Base-by-base conservation (phyloP, 2,329 filamentous ascomycete species). In the Aureobasidium sp. region DNA sequence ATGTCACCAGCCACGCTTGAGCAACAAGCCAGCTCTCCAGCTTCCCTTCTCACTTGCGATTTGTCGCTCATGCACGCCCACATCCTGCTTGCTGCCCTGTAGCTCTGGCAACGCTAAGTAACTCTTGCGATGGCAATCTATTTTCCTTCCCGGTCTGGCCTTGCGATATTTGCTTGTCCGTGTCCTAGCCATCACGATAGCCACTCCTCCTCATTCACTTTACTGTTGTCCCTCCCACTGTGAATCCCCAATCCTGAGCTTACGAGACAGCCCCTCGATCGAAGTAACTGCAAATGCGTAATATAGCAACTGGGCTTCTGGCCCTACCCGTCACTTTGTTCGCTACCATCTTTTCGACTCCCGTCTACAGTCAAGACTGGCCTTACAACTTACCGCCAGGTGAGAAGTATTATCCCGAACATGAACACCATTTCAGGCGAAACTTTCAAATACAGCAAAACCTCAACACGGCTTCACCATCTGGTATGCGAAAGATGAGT, bases 401-500 rank as follows among this genome's bases (percentile, higher is more conserved):
- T 34, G 72, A 74, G 59, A 79, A 78, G 67, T 78, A 79, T 69
- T 80, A 74, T 62, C 77, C 79, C 1, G 76, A 80, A 65, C 76
- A 81, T 49, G 77, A 79, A 61, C 66, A 69, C 3, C 71, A 74
- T 59, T 70, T 76, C 9, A 77, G 76, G 63, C 71, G 77, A 36
- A 73, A 74, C n/a, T 62, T 76, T 14, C 71, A 75, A 59, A 72
- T 75, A 44, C 73, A 72, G 65, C 73, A 75, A 66, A 73, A 68
- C 65, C 69, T 79, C 59, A 71, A 66, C 47, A 64, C 9, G 5
- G 29, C 12, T 14, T 14, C 62, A 29, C 87, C 87, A 0, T 81
- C 83, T 1, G 88, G 84, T 0, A 79, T 92, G 61, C 84, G 83
- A 70, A 91, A 91, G 71, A 89, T 92, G 83, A 80, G 84, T 51